Evolutionary conservation across 2,329 filamentous ascomycete genomes (phyloP).

Genomic region (Xylaria polymorpha): DNA sequence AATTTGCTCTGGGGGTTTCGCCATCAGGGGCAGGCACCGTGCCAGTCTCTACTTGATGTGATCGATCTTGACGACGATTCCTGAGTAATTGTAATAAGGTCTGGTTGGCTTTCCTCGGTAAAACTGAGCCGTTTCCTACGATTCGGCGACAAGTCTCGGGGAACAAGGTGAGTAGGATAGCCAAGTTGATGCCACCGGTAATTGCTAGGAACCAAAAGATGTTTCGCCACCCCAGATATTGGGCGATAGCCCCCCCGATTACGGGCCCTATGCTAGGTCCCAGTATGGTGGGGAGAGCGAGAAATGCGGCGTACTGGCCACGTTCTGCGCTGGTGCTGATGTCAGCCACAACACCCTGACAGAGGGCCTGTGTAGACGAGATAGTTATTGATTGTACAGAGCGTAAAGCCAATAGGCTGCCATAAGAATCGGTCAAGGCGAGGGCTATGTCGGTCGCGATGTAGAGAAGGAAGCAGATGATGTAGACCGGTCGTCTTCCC

Average conservation of each 20-base stretch:
- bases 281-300: conserved; percentile 55
- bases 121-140: conserved; percentile 39
- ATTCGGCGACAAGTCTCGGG: conserved; percentile 43
- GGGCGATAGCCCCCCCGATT: conserved; percentile 37
- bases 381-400: conserved; percentile 62
- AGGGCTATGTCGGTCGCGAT: conserved; percentile 56
- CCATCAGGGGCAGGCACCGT: background rate
- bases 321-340: conserved; percentile 65
- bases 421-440: conserved; percentile 54
- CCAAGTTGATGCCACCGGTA: conserved; percentile 36
- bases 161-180: conserved; percentile 35
- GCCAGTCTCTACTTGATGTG: conserved; percentile 4
- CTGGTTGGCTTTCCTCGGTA: conserved; percentile 30
- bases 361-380: conserved; percentile 64
- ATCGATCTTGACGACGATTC: conserved; percentile 17
- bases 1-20: conserved; percentile 24
- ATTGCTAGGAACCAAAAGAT: conserved; percentile 47
- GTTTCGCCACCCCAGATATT: conserved; percentile 43
- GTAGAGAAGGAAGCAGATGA: conserved; percentile 58
- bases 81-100: conserved; percentile 30
- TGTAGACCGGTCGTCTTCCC: conserved; percentile 59
- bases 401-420: conserved; percentile 58
- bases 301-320: conserved; percentile 62
- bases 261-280: conserved; percentile 51
- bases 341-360: conserved; percentile 64